These are phyloP conservation scores for Globisporangium heterothallicum DNA, from an alignment of 352 stramenopile species.

Conservation along the genomic window DNA sequence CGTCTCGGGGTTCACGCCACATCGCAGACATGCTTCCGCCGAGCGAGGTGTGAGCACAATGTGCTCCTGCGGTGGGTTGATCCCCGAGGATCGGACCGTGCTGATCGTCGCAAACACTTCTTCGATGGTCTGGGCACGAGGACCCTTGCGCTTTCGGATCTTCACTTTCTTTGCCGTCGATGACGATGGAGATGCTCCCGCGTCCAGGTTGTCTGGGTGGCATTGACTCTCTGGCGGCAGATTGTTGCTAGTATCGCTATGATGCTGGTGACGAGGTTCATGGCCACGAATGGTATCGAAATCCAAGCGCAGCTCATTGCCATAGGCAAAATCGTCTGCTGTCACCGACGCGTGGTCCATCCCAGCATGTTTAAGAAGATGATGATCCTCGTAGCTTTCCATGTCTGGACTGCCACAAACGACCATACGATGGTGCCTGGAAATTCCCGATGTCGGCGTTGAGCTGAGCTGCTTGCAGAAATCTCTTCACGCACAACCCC, in stretches of 20 bases:
- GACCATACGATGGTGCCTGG: too few species aligned
- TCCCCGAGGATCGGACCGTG: conserved; percentile 52
- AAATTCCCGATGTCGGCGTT: too few species aligned
- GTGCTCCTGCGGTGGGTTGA: conserved; percentile 64
- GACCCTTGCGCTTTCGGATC: conserved; percentile 54
- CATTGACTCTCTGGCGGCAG: neutral
- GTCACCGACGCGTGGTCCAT: neutral
- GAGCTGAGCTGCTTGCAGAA: too few species aligned
- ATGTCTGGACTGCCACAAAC: neutral
- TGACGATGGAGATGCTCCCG: too few species aligned
- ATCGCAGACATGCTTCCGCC: conserved; percentile 85
- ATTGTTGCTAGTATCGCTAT: neutral
- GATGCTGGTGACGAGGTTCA: neutral
- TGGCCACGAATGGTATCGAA: conserved; percentile 6
- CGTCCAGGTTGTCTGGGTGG: too few species aligned
- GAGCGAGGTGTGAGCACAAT: conserved; percentile 87
- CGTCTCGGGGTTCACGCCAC: conserved; percentile 90
- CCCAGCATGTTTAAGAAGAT: neutral
- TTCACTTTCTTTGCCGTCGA: conserved; percentile 44
- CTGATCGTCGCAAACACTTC: conserved; percentile 76
- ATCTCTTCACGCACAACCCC: too few species aligned
- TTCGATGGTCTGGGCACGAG: conserved; percentile 61
- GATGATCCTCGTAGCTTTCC: too few species aligned
- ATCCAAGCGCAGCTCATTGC: conserved; percentile 2
- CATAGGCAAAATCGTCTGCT: neutral